Evolutionary conservation across 768 basidiomycete genomes (phyloP).

Genomic region (Mycena amicta): DNA sequence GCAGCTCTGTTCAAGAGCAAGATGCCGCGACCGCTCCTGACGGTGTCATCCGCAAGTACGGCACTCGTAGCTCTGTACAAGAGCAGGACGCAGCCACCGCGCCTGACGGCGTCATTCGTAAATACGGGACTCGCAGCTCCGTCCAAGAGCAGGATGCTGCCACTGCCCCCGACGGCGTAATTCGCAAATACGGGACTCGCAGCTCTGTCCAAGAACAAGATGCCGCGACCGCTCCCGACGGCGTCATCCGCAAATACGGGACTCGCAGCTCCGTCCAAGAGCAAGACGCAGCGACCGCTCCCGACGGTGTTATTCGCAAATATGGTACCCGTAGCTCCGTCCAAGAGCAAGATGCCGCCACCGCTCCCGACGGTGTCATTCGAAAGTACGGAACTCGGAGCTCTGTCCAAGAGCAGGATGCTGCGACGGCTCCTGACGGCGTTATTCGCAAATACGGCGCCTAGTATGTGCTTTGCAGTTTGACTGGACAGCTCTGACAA

Average conservation of each 20-base stretch:
- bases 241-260: slow-evolving; percentile 7
- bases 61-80: slow-evolving; percentile 27
- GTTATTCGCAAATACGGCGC: slow-evolving; percentile 9
- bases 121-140: not conserved
- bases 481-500: too few species aligned
- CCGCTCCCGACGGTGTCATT: slow-evolving; percentile 25
- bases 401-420: not conserved
- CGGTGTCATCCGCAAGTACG: slow-evolving; percentile 25
- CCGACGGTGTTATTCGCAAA: slow-evolving; percentile 27
- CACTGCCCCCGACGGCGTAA: slow-evolving; percentile 25
- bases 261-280: slow-evolving; percentile 29
- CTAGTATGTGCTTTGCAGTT: not conserved
- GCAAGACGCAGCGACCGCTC: slow-evolving; percentile 29
- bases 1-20: slow-evolving; percentile 30
- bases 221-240: slow-evolving; percentile 10
- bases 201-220: not conserved
- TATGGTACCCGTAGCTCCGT: slow-evolving; percentile 25
- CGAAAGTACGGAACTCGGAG: not conserved
- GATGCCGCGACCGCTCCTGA: slow-evolving; percentile 28
- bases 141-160: slow-evolving; percentile 24
- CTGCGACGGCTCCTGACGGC: slow-evolving; percentile 12
- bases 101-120: slow-evolving; percentile 31
- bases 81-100: slow-evolving; percentile 38
- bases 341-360: slow-evolving; percentile 28
- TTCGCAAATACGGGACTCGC: not conserved